These are phyloP conservation scores for Phytophthora nicotianae DNA, from an alignment of 352 stramenopile species.

Conservation along the genomic window DNA sequence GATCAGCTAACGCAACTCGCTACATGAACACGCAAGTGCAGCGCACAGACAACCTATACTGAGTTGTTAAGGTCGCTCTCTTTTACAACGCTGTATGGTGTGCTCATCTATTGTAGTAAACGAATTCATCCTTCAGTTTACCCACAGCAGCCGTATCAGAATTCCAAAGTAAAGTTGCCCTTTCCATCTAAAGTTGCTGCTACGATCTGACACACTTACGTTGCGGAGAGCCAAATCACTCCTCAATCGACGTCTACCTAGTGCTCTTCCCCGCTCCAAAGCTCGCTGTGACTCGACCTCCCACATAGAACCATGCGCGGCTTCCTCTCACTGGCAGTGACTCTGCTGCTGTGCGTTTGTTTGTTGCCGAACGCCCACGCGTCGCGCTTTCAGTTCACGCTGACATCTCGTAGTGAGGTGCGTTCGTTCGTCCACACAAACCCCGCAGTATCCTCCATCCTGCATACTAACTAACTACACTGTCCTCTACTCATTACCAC, in stretches of 20 bases:
- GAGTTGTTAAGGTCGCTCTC: too few species aligned
- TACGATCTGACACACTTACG: constrained; percentile 6
- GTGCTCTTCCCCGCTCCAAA: too few species aligned
- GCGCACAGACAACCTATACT: too few species aligned
- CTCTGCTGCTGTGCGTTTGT: constrained; percentile 24
- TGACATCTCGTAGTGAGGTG: constrained; percentile 49
- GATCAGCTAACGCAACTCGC: neutral
- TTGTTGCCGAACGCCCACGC: constrained; percentile 20
- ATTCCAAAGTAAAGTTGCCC: neutral
- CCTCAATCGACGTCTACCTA: constrained; percentile 13
- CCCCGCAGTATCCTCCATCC: neutral
- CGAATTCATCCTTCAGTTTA: too few species aligned
- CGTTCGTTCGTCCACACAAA: neutral
- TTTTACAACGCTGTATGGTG: too few species aligned
- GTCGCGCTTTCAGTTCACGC: constrained; percentile 58
- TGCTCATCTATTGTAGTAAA: too few species aligned
- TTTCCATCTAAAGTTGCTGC: neutral
- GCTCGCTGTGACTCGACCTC: neutral
- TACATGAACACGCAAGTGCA: too few species aligned
- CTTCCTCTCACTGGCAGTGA: constrained; percentile 20
- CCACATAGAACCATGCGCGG: constrained; percentile 19
- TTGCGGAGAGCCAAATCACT: constrained; percentile 19
- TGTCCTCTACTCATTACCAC: neutral
- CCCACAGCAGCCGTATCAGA: too few species aligned
- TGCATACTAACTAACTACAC: neutral